Evolutionary conservation across 768 basidiomycete species (phyloP).

Genomic region (Tylopilus subfusipes): DNA sequence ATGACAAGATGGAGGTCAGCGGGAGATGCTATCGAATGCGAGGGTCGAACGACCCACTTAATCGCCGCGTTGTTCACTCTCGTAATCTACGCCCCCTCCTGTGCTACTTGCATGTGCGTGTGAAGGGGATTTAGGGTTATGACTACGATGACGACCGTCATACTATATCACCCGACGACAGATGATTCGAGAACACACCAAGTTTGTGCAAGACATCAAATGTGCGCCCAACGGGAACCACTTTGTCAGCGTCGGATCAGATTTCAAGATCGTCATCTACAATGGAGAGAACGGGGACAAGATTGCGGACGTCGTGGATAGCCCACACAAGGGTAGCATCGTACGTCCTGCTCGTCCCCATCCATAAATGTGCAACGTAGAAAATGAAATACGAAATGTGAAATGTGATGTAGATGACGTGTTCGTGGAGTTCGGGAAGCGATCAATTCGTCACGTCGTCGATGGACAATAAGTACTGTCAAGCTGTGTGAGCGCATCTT

Average conservation of each 20-base stretch:
- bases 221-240: slow-evolving; percentile 78
- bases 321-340: slow-evolving; percentile 69
- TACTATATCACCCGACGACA: slow-evolving; percentile 24
- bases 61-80: too few species aligned
- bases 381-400: not conserved
- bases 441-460: slow-evolving; percentile 76
- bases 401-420: slow-evolving; percentile 58
- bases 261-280: slow-evolving; percentile 83
- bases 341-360: slow-evolving; percentile 41
- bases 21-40: too few species aligned
- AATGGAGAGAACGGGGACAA: slow-evolving; percentile 88
- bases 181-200: slow-evolving; percentile 85
- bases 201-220: slow-evolving; percentile 88
- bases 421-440: slow-evolving; percentile 78
- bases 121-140: too few species aligned
- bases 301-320: slow-evolving; percentile 62
- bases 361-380: not conserved
- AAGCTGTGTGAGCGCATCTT: slow-evolving; percentile 60
- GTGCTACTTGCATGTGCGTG: too few species aligned
- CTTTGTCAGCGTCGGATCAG: slow-evolving; percentile 88
- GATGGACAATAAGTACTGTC: slow-evolving; percentile 81
- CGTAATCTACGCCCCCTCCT: too few species aligned
- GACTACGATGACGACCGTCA: too few species aligned
- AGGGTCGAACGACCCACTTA: too few species aligned
- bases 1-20: too few species aligned